Evolutionary conservation across 345 rosid species (phyloP).

Genomic region (Corymbia maculata): DNA sequence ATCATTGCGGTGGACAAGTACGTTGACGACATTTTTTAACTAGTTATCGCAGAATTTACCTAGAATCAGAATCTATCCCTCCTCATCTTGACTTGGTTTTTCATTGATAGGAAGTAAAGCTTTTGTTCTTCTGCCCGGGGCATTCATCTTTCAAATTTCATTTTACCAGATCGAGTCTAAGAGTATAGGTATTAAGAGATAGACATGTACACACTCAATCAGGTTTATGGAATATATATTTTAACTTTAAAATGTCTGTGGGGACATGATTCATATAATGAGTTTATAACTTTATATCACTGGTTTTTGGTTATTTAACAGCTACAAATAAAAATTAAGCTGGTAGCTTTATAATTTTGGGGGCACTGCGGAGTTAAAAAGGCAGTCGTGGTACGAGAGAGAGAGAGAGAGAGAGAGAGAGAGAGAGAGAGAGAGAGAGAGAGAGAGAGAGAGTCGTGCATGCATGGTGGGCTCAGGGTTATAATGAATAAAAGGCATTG

Average conservation of each 20-base stretch:
- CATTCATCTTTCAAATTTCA: background rate
- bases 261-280: background rate
- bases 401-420: background rate
- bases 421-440: background rate
- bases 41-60: background rate
- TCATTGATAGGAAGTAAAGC: background rate
- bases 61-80: background rate
- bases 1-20: background rate
- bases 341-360: background rate
- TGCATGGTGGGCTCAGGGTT: background rate
- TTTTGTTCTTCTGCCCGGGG: background rate
- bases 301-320: background rate
- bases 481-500: background rate
- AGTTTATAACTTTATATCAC: background rate
- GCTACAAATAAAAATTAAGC: background rate
- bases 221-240: background rate
- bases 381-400: background rate
- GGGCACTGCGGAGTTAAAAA: background rate
- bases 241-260: background rate
- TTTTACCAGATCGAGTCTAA: background rate
- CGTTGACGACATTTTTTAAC: background rate
- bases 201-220: background rate
- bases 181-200: background rate
- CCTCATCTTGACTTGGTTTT: background rate
- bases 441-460: background rate